Percentiles rank a stretch among this genome's conserved stretches.
Conservation (phyloP, 2,329 filamentous ascomycete genomes). For the Arthrobotrys conoides region DNA sequence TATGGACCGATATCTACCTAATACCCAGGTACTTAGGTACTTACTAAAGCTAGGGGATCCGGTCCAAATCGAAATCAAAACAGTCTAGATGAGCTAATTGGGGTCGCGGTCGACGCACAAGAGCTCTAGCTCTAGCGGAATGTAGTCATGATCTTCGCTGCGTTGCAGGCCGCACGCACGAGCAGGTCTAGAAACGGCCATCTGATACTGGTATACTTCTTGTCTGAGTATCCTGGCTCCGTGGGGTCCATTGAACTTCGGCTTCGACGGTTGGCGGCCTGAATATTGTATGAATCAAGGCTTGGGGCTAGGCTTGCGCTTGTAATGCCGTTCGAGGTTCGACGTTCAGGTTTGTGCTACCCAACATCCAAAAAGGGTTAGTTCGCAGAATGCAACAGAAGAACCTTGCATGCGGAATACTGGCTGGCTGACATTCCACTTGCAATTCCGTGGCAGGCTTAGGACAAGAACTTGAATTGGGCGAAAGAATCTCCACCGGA, state of each 20-base stretch:
- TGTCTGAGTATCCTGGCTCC: constrained; percentile 9
- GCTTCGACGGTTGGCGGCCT: constrained; percentile 21
- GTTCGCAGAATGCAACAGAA: constrained; percentile 51
- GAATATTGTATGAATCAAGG: not conserved
- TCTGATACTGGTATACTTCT: constrained; percentile 10
- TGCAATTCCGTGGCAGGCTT: constrained; percentile 46
- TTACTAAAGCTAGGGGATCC: too few relatives aligned
- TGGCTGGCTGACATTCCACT: constrained; percentile 55
- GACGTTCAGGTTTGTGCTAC: constrained; percentile 11
- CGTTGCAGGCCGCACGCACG: constrained; percentile 53
- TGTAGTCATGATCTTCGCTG: constrained; percentile 39
- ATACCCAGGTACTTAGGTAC: too few relatives aligned
- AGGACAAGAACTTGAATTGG: constrained; percentile 36
- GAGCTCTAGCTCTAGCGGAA: constrained; percentile 21
- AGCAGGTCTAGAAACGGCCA: constrained; percentile 58
- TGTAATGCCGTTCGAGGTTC: constrained; percentile 17
- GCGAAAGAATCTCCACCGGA: constrained; percentile 52
- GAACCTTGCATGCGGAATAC: constrained; percentile 54
- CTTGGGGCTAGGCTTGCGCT: too few relatives aligned
- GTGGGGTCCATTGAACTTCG: constrained; percentile 22
- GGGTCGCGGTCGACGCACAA: too few relatives aligned
- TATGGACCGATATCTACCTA: too few relatives aligned
- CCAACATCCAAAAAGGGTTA: constrained; percentile 11
- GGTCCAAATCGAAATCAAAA: not conserved
- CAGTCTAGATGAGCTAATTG: constrained; percentile 11